Base-by-base conservation (phyloP, 106 monocot species). In the Dendrobium catenatum region DNA sequence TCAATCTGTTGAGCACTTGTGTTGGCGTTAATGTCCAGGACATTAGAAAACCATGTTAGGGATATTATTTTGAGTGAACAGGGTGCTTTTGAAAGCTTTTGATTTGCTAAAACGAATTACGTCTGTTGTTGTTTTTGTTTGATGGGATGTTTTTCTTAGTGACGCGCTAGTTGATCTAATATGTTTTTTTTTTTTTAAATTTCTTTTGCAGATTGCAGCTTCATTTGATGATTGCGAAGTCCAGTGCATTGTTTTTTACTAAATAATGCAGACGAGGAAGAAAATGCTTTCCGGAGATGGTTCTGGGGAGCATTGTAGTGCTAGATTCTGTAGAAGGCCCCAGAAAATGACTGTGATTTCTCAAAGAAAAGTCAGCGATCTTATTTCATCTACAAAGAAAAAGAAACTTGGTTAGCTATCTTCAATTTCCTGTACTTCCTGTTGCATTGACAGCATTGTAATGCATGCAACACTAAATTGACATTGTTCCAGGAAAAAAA, bases 331-430 rank as follows among this genome's bases (percentile, higher is more conserved):
- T 4, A 42, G 22, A 58, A 75, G 61, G 26, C 55, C 72, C 6
- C 75, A 13, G 31, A 81, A 81, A 29, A 43, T 75, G 58, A 61
- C 75, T 59, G 16, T 76, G 55, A 42, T 54, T 76, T 74, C 59
- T 24, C 55, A 81, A 81, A 81, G 73, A 68, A 59, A 81, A 81
- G 81, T 81, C 47, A 76, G 74, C 8, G 81, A 81, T 11, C 59
- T 81, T 37, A 81, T 81, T 56, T 58, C 76, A 56, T 81, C 81
- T 2, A 48, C 54, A 24, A 81, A 76, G 43, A 76, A 81, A 76
- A 74, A 81, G 24, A 81, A 81, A 44, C 72, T 22, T 41, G 81
- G 81, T 81, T 51, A 76, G 76, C 9, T 44, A 43, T n/a, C n/a
- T n/a, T 15, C 33, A 33, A 33, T 70, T 15, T 33, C 0, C 2